A percentile compares a stretch with the other conserved stretches of the same genome.
Evolutionary conservation across 345 rosid genomes (phyloP).

Genomic region (Murraya paniculata): DNA sequence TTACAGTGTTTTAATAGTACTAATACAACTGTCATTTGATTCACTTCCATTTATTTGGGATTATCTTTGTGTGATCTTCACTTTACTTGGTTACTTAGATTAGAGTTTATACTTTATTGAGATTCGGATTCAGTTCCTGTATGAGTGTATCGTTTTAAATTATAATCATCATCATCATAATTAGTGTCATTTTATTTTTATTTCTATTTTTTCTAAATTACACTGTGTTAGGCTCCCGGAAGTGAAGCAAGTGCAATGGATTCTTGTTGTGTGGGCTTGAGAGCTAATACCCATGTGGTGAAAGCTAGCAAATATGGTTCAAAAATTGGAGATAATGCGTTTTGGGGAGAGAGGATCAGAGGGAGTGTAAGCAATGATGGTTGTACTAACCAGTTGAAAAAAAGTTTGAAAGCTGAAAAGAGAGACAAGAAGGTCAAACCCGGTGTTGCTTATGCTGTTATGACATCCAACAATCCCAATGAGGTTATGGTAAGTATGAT

Average conservation of each 20-base stretch:
- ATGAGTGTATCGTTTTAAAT: background rate
- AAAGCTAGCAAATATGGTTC: slow-evolving; percentile 29
- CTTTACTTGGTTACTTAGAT: slow-evolving; percentile 49
- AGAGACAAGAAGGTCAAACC: slow-evolving; percentile 38
- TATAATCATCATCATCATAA: slow-evolving; percentile 11
- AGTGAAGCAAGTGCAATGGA: slow-evolving; percentile 46
- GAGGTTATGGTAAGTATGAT: slow-evolving; percentile 54
- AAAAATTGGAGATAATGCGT: slow-evolving; percentile 39
- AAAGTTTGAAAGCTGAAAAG: slow-evolving; percentile 36
- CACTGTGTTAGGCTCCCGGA: slow-evolving; percentile 4
- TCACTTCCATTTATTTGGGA: background rate
- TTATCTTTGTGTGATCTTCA: slow-evolving; percentile 40
- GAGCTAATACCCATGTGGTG: slow-evolving; percentile 37
- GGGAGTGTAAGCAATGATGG: slow-evolving; percentile 36
- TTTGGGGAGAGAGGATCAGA: slow-evolving; percentile 58
- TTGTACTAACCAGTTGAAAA: slow-evolving; percentile 30
- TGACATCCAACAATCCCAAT: slow-evolving; percentile 57
- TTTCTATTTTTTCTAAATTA: background rate
- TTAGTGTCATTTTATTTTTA: background rate
- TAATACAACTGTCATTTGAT: slow-evolving; percentile 27
- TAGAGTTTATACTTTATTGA: slow-evolving; percentile 12
- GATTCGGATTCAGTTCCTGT: slow-evolving; percentile 15
- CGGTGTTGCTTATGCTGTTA: slow-evolving; percentile 56
- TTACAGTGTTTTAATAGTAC: slow-evolving; percentile 17
- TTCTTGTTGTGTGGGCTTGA: slow-evolving; percentile 51